These are phyloP conservation scores for Leccinum variicolor DNA, from an alignment of 768 basidiomycete species.

Conservation along the genomic window DNA sequence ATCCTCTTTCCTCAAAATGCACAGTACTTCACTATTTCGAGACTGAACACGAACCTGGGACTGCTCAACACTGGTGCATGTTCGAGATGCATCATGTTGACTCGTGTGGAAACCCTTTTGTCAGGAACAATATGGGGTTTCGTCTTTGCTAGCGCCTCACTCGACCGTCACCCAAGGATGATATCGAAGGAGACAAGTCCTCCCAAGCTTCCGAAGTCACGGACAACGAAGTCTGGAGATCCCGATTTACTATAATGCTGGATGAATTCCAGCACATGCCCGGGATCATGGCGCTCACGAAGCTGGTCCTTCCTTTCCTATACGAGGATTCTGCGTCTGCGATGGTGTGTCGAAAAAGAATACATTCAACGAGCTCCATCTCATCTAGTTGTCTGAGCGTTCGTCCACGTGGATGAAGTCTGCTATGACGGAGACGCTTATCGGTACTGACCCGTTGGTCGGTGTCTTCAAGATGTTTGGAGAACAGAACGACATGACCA, in stretches of 20 bases:
- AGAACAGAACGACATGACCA: constrained; percentile 59
- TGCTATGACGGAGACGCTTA: constrained; percentile 66
- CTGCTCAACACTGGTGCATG: constrained; percentile 68
- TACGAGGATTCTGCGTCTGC: constrained; percentile 3
- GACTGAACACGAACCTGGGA: constrained; percentile 87
- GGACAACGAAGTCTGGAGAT: constrained; percentile 17
- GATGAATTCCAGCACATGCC: constrained; percentile 89
- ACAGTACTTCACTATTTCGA: constrained; percentile 91
- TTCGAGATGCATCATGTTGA: background rate
- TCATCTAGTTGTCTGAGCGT: constrained; percentile 87
- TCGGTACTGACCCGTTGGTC: constrained; percentile 68
- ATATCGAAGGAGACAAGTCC: background rate
- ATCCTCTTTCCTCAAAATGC: background rate
- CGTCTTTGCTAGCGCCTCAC: constrained; percentile 68
- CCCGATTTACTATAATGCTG: constrained; percentile 78
- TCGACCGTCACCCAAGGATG: constrained; percentile 40
- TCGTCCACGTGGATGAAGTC: constrained; percentile 85
- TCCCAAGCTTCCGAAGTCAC: background rate
- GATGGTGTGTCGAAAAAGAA: background rate
- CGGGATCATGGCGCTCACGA: constrained; percentile 84
- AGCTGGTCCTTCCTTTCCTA: constrained; percentile 59
- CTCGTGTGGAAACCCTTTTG: background rate
- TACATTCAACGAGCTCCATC: constrained; percentile 73
- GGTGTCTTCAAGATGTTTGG: constrained; percentile 78
- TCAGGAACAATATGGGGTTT: constrained; percentile 84